Base-by-base conservation (phyloP, 495 filamentous ascomycete species). In the Aspergillus baeticus region DNA sequence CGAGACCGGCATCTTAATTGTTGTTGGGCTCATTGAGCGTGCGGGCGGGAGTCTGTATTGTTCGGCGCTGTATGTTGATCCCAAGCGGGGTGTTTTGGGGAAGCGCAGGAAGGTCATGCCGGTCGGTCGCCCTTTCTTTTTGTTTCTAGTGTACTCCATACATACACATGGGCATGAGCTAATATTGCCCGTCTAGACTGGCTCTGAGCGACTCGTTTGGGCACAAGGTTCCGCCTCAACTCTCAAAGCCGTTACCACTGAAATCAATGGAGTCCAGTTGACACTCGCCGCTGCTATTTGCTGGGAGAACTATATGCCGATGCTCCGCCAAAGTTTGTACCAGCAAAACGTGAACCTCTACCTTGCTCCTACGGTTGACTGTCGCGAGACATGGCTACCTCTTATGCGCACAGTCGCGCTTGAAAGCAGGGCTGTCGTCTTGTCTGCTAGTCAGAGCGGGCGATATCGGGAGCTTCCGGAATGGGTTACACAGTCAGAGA, bases 261-360 rank as follows among this genome's bases (percentile, higher is more conserved):
- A 76, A n/a, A 87, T 98, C 57, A 82, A 84, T 18, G 90, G 88
- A 18, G 83, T 93, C 13, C 83, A 81, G 41, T 71, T 98, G 17
- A 91, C 86, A 14, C 73, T 96, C 6, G 93, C 85, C 0, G 84
- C 90, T 0, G 93, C 92, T 1, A 95, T 98, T 38, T 98, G 93
- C 75, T 98, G 93, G 93, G 93, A 98, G 71, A 97, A 91, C 60
- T 96, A 90, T 66, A 98, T 98, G 93, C 93, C 93, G 0, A 74
- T 97, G 17, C 79, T 98, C 1, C 77, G 88, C 8, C 80, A 90
- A 48, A 82, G 85, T 18, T 78, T 98, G 15, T 98, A 98, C 63
- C 80, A 83, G 2, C 93, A 97, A 70, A 95, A 96, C 65, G 87
- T 96, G 54, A 96, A 93, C 65, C 76, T 98, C 18, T 98, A 95